Evolutionary conservation across 257 asterid species (phyloP), one percentile per base, ranked within the genome.

Genomic region (Ilex asprella): DNA sequence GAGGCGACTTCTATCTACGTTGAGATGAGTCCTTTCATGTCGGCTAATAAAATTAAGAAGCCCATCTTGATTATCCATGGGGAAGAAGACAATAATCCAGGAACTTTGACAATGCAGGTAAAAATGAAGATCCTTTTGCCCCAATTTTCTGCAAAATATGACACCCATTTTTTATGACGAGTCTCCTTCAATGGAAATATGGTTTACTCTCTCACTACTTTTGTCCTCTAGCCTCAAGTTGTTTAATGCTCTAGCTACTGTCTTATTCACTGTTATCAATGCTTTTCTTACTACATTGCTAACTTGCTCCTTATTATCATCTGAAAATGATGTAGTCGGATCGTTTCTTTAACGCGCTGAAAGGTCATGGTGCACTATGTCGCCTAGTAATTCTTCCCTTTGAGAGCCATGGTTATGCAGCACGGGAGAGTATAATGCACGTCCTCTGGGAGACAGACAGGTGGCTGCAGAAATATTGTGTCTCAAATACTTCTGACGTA

Each of bases 81-180:
- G 51, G 99, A 87, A 79, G 99, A 93, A 74, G 99, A 93, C 71
- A 93, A 82, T 84, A 93, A 93, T 80, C 50, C 99, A 57, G 99
- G 99, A 70, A 89, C 99, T 60, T 73, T 93, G 82, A 93, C 97
- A 41, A 89, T 92, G 96, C 99, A 91, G 98, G 98, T 91, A 59
- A 69, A 35, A 35, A 21, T 49, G 60, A n/a, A 44, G 62, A 16
- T 63, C 43, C 58, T 58, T 16, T 62, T 72, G 52, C n/a, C 3
- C 14, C n/a, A 1, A 46, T 46, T 46, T 46, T 10, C 41, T 35
- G 8, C 41, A 35, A 35, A 3, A 3, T 35, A 35, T 35, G 8
- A 35, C 41, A 3, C 8, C 41, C 5, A 4, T 35, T 3, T 4
- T 35, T 35, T 3, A 35, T 35, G 41, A 35, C 41, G 27, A 35